Evolutionary conservation across 2,329 filamentous ascomycete species (phyloP), one percentile per base, ranked within the genome.

Genomic region (Apiospora hydei): DNA sequence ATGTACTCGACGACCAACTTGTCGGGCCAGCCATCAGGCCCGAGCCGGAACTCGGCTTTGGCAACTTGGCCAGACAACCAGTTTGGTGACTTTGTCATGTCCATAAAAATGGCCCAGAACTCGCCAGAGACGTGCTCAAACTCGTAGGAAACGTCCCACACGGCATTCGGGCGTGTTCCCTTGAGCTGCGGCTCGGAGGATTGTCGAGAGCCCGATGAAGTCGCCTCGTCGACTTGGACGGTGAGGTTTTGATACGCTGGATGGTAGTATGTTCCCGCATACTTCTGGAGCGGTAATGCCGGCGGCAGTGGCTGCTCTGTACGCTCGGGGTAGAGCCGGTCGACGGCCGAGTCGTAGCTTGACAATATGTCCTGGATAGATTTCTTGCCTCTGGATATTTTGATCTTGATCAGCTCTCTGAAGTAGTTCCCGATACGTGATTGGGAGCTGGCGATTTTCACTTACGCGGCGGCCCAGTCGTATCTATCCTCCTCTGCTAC

Each of bases 231-330:
- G 7, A 77, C 64, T 67, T 77, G 69, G 11, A 83, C 66, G 1
- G 77, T 81, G 70, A 82, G 69, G 73, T 80, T 81, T 41, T 81
- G 81, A 77, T 87, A 87, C 4, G 81, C 85, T 1, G 82, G 80
- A 70, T 87, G 81, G 72, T 77, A 82, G 74, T 87, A 88, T 1
- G 80, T 84, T 3, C 86, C 86, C 1, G 77, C 74, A 72, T 83
- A 83, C 47, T 76, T 76, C 21, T 76, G 72, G 4, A 86, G 75
- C 0, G 83, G 80, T 21, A 84, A 77, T 10, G 77, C 71, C 0
- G 78, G 78, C 4, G 83, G 82, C 43, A 83, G 67, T 0, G 81
- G 77, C 21, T 81, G 80, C 2, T 78, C 51, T 0, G 83, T 81
- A 4, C 80, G 79, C 8, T 80, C 67, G 0, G 85, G 84, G 73